These are phyloP conservation scores for Ophiosphaerella korrae DNA, from an alignment of 2,329 filamentous ascomycete species.

Conservation along the genomic window DNA sequence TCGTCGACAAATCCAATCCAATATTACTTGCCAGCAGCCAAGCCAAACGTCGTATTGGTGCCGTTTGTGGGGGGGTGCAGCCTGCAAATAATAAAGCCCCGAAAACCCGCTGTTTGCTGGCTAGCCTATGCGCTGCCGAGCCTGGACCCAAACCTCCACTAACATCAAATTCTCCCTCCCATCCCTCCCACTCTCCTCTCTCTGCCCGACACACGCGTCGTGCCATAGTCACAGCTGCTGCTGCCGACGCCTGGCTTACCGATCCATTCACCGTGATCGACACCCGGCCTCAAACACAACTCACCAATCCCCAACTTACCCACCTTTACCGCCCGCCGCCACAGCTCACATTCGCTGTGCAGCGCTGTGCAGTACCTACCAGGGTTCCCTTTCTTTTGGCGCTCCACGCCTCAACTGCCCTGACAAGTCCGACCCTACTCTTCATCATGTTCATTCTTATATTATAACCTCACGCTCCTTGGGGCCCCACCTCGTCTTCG, in stretches of 20 bases:
- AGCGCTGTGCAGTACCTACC: too few species aligned
- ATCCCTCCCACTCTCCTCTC: conserved; percentile 15
- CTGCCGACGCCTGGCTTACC: conserved; percentile 16
- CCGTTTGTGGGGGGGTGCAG: conserved; percentile 15
- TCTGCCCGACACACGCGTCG: conserved; percentile 10
- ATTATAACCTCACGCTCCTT: conserved; percentile 46
- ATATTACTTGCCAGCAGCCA: neutral
- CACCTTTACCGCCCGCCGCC: neutral
- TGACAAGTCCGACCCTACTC: conserved; percentile 34
- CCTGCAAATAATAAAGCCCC: conserved; percentile 6
- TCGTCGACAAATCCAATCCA: conserved; percentile 10
- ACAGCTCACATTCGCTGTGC: neutral
- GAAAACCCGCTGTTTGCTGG: conserved; percentile 15
- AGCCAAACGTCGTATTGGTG: conserved; percentile 21
- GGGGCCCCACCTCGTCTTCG: conserved; percentile 36
- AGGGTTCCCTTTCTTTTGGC: conserved; percentile 37
- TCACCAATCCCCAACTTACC: conserved; percentile 14
- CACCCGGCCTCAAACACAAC: neutral
- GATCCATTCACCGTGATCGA: conserved; percentile 3
- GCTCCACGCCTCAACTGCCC: conserved; percentile 25
- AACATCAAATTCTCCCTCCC: conserved; percentile 31
- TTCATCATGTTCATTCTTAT: conserved; percentile 43
- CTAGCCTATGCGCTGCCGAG: conserved; percentile 16
- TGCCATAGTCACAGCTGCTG: conserved; percentile 22
- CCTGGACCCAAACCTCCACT: conserved; percentile 1